Conservation (phyloP, 2,329 filamentous ascomycete genomes). For the Ascochyta rabiei region DNA sequence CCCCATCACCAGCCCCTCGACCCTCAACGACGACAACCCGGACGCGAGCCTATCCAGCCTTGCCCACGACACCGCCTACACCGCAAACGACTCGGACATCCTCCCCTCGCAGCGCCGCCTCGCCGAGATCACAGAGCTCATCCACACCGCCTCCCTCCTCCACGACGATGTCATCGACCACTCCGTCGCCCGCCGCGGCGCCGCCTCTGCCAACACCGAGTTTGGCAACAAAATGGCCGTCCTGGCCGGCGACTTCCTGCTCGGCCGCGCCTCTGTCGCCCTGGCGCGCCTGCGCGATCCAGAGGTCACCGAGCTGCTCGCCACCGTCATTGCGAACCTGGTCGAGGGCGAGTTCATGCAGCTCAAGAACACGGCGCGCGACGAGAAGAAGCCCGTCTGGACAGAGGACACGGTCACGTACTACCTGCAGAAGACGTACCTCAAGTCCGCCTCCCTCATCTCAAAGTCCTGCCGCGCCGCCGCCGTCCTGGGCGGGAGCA, state of each 20-base stretch:
- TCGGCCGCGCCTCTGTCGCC: conserved; percentile 91
- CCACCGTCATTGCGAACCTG: conserved; percentile 95
- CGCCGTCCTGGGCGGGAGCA: conserved; percentile 80
- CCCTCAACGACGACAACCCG: conserved; percentile 82
- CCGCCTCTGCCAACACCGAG: conserved; percentile 87
- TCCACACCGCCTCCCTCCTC: conserved; percentile 93
- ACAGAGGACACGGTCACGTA: conserved; percentile 89
- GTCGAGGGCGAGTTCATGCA: conserved; percentile 99
- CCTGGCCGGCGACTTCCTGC: conserved; percentile 92
- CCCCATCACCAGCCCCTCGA: conserved; percentile 63
- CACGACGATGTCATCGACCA: conserved; percentile 99
- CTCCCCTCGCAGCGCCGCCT: conserved; percentile 91
- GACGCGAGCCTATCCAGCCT: conserved; percentile 48
- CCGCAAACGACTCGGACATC: conserved; percentile 66
- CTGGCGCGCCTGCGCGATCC: conserved; percentile 88
- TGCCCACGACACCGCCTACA: conserved; percentile 56
- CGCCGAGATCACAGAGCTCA: conserved; percentile 95
- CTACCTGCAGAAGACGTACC: conserved; percentile 97
- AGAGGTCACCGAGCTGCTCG: conserved; percentile 91
- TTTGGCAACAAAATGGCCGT: conserved; percentile 99
- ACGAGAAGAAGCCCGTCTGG: conserved; percentile 83
- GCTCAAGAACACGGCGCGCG: conserved; percentile 90
- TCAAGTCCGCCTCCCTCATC: conserved; percentile 95
- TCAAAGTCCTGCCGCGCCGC: conserved; percentile 94
- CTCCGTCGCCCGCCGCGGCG: conserved; percentile 80